phyloP scores from a whole-genome alignment of 352 stramenopile genomes.

The Phytopythium oedochilum region DNA sequence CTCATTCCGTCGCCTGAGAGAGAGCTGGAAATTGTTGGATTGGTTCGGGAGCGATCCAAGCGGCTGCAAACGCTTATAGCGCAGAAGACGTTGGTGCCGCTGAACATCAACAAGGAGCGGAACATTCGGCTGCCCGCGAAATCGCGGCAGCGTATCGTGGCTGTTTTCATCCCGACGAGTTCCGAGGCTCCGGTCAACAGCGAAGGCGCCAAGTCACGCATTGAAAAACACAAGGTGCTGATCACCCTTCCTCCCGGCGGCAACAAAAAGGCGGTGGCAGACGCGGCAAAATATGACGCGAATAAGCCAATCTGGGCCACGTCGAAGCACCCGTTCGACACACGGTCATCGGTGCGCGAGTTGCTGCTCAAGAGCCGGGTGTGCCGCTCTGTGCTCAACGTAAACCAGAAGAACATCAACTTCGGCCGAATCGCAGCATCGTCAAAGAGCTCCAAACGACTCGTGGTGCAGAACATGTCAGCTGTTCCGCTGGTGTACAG shows the following conservation, averaged over 20 bases:
- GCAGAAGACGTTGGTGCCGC: conserved; percentile 63
- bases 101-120: conserved; percentile 65
- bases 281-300: conserved; percentile 51
- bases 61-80: conserved; percentile 59
- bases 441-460: conserved; percentile 81
- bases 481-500: conserved; percentile 81
- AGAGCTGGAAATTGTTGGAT: conserved; percentile 73
- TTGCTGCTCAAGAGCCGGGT: conserved; percentile 82
- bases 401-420: conserved; percentile 92
- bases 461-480: conserved; percentile 87
- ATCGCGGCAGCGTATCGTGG: conserved; percentile 70
- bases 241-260: conserved; percentile 81
- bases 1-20: conserved; percentile 54
- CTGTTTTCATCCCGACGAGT: conserved; percentile 59
- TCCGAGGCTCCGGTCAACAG: conserved; percentile 25
- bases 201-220: conserved; percentile 54
- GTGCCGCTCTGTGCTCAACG: conserved; percentile 84
- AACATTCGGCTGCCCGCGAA: conserved; percentile 81
- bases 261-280: conserved; percentile 77
- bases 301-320: conserved; percentile 57
- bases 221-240: conserved; percentile 88
- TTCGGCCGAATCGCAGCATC: conserved; percentile 85
- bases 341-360: conserved; percentile 69
- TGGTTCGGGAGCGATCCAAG: conserved; percentile 70
- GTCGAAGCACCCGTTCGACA: conserved; percentile 82